These are phyloP conservation scores for Lecanicillium sp. DNA, from an alignment of 2,329 filamentous ascomycete genomes.

Conservation along the genomic window DNA sequence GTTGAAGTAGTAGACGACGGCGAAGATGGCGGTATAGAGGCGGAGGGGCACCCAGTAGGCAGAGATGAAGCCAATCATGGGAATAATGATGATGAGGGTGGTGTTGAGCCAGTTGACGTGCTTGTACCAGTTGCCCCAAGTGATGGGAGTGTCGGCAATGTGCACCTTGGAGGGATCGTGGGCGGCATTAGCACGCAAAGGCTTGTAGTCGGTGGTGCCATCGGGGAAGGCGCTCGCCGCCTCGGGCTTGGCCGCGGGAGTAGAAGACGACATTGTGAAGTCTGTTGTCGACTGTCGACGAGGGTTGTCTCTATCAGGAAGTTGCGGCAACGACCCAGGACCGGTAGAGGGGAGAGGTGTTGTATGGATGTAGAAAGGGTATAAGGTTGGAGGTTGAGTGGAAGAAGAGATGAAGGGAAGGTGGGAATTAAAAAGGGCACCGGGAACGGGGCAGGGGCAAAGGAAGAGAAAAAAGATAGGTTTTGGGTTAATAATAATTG, in stretches of 20 bases:
- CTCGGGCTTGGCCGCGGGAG: conserved; percentile 19
- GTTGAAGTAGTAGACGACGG: conserved; percentile 76
- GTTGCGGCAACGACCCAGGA: conserved; percentile 1
- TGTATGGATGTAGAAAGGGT: no score
- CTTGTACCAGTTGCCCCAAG: conserved; percentile 78
- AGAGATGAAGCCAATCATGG: conserved; percentile 64
- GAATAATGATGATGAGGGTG: conserved; percentile 71
- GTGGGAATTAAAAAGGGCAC: conserved; percentile 6
- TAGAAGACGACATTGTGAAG: conserved; percentile 12
- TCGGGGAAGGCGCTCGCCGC: conserved; percentile 41
- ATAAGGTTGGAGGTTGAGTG: not conserved
- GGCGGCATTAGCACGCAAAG: conserved; percentile 36
- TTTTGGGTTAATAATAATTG: not conserved
- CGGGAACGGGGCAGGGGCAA: conserved; percentile 3
- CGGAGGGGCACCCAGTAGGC: conserved; percentile 74
- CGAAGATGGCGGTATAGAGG: conserved; percentile 65
- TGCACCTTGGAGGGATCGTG: conserved; percentile 66
- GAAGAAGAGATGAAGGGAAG: conserved; percentile 4
- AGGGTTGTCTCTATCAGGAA: not conserved
- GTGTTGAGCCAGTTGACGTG: conserved; percentile 94
- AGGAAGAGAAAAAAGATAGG: not conserved
- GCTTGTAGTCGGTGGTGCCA: conserved; percentile 51
- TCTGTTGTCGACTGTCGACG: no score
- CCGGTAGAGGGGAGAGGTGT: not conserved
- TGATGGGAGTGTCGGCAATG: conserved; percentile 78